Base-by-base conservation (phyloP, 163 green algal genomes). In the Coccomyxa subellipsoidea region DNA sequence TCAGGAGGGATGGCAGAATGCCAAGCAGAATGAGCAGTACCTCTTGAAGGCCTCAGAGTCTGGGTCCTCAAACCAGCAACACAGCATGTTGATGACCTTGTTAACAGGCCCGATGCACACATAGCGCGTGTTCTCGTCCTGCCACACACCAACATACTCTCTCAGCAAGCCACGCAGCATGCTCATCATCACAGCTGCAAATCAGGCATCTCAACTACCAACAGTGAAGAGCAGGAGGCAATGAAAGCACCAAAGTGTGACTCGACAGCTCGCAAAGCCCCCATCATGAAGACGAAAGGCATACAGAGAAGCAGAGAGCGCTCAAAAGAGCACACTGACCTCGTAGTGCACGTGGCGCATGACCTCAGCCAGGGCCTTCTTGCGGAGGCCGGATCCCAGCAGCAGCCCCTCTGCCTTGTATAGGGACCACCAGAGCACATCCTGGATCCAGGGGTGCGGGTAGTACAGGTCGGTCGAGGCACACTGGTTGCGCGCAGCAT, bases 71-170 rank as follows among this genome's bases (percentile, higher is more conserved):
- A 99, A 86, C 92, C 92, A 99, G 87, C 95, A 97, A 87, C 84
- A 92, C 82, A 99, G 92, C 94, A 98, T 97, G 92, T 99, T 99
- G 80, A 99, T 91, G 27, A 92, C 92, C 92, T 99, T 99, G 92
- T 99, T 99, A 21, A 99, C 97, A 0, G 97, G 97, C 0, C 97
- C 97, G 59, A 99, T 99, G 90, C 96, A 92, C 2, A 99, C 84
- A 84, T 99, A 99, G 4, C 96, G 92, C 7, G 97, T 99, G 92
- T 98, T 99, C 84, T 98, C 95, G 81, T 99, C 97, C 94, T 96
- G 88, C 54, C 23, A 18, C 69, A 7, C 73, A 78, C 35, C 18
- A 77, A 25, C 9, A 66, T 59, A 21, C 53, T 34, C n/a, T n/a
- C n/a, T n/a, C n/a, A n/a, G n/a, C n/a, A n/a, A n/a, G n/a, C n/a